Evolutionary conservation across 2,329 filamentous ascomycete genomes (phyloP).

Genomic region (Trichoderma brevicompactum): DNA sequence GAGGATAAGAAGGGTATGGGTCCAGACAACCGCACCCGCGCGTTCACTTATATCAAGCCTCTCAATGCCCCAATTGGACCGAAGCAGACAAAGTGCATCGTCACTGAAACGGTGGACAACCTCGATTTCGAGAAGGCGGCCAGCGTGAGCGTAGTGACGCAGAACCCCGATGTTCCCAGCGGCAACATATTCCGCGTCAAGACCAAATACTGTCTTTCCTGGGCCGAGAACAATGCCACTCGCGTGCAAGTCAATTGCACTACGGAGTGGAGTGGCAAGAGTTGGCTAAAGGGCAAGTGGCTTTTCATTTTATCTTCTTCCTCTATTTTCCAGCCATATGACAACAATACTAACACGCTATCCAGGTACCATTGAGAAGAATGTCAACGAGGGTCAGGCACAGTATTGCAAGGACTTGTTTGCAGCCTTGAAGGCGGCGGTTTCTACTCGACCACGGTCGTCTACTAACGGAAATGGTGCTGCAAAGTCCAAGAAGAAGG

Average conservation of each 20-base stretch:
- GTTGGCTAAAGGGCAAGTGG: constrained; percentile 86
- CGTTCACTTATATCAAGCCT: constrained; percentile 90
- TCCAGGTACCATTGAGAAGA: constrained; percentile 91
- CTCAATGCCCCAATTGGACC: constrained; percentile 83
- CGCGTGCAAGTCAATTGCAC: constrained; percentile 85
- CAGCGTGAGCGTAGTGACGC: constrained; percentile 79
- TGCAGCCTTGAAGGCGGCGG: constrained; percentile 71
- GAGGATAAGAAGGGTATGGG: constrained; percentile 81
- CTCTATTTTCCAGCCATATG: background rate
- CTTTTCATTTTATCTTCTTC: background rate
- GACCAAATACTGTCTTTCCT: constrained; percentile 92
- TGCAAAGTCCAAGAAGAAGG: constrained; percentile 66
- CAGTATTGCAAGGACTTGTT: constrained; percentile 82
- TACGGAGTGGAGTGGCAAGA: constrained; percentile 96
- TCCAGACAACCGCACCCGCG: constrained; percentile 73
- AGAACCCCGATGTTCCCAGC: constrained; percentile 92
- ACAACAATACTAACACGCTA: constrained; percentile 38
- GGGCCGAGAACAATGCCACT: constrained; percentile 86
- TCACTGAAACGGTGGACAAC: constrained; percentile 79
- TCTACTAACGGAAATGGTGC: constrained; percentile 51
- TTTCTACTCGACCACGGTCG: constrained; percentile 66
- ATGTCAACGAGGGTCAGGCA: constrained; percentile 85
- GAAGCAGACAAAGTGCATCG: constrained; percentile 92
- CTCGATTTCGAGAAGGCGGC: constrained; percentile 87
- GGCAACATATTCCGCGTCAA: constrained; percentile 91